These are phyloP conservation scores for Sonneratia alba DNA, from an alignment of 345 rosid species.

Conservation along the genomic window DNA sequence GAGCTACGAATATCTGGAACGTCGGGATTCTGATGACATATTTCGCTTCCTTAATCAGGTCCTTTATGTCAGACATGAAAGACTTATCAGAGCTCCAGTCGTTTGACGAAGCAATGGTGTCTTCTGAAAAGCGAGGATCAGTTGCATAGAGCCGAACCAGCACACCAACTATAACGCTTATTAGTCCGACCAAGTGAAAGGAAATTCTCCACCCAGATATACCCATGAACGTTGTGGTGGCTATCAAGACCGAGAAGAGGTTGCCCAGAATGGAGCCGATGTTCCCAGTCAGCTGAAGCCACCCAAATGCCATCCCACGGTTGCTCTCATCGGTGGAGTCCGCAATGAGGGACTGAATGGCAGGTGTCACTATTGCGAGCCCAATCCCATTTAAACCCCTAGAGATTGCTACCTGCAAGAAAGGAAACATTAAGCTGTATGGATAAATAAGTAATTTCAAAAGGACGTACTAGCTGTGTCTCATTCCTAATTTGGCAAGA, in stretches of 20 bases:
- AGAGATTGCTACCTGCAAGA: conserved; percentile 66
- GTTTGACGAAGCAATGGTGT: conserved; percentile 9
- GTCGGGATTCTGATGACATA: conserved; percentile 46
- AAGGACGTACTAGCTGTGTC: background rate
- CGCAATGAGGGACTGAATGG: conserved; percentile 78
- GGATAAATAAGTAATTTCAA: background rate
- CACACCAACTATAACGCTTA: conserved; percentile 56
- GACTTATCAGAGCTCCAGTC: conserved; percentile 17
- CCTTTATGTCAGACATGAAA: conserved; percentile 45
- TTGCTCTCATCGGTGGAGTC: conserved; percentile 72
- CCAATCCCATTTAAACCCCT: conserved; percentile 86
- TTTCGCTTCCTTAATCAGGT: conserved; percentile 45
- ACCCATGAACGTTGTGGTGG: conserved; percentile 62
- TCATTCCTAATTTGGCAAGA: too few relatives aligned
- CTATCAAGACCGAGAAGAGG: conserved; percentile 43
- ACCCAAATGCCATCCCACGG: conserved; percentile 74
- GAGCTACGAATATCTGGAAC: conserved; percentile 84
- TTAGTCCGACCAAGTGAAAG: conserved; percentile 47
- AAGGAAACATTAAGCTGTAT: conserved; percentile 2
- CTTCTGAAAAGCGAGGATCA: conserved; percentile 42
- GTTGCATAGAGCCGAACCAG: conserved; percentile 46
- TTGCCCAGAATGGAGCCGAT: conserved; percentile 56
- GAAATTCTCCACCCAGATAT: conserved; percentile 72
- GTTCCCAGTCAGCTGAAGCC: conserved; percentile 56
- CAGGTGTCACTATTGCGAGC: conserved; percentile 68